These are phyloP conservation scores for Paramyrothecium sp. DNA, from an alignment of 2,329 filamentous ascomycete species.

Conservation along the genomic window DNA sequence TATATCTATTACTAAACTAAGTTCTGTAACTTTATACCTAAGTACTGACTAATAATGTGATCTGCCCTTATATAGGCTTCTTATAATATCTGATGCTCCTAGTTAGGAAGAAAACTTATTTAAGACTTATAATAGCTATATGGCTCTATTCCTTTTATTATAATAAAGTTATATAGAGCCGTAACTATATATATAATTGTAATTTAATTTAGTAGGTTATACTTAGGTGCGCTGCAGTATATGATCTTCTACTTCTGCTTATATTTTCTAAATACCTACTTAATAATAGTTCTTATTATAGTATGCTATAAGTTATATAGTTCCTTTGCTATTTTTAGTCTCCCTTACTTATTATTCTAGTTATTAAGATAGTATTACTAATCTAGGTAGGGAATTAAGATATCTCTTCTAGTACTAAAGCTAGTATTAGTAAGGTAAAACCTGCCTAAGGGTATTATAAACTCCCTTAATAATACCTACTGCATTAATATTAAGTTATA, in stretches of 20 bases:
- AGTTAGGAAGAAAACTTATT: constrained; percentile 1
- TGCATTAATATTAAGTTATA: constrained; percentile 3
- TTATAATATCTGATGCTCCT: background rate
- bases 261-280: constrained; percentile 1
- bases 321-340: constrained; percentile 2
- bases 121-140: constrained; percentile 5
- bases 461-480: background rate
- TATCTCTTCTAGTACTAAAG: background rate
- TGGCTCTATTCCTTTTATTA: constrained; percentile 3
- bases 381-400: constrained; percentile 2
- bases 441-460: background rate
- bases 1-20: no score
- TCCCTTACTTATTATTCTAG: constrained; percentile 2
- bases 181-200: no score
- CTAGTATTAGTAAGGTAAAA: constrained; percentile 3
- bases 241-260: constrained; percentile 5
- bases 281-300: constrained; percentile 1
- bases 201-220: no score
- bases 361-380: constrained; percentile 2
- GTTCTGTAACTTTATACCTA: no score
- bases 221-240: background rate
- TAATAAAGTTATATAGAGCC: background rate
- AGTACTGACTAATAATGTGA: no score
- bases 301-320: constrained; percentile 6
- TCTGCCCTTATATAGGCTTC: no score